Percentiles rank a stretch among this genome's conserved stretches.
Evolutionary conservation across 192 early-diverging fungal genomes (phyloP).

Genomic region (Oehlia diaphana): DNA sequence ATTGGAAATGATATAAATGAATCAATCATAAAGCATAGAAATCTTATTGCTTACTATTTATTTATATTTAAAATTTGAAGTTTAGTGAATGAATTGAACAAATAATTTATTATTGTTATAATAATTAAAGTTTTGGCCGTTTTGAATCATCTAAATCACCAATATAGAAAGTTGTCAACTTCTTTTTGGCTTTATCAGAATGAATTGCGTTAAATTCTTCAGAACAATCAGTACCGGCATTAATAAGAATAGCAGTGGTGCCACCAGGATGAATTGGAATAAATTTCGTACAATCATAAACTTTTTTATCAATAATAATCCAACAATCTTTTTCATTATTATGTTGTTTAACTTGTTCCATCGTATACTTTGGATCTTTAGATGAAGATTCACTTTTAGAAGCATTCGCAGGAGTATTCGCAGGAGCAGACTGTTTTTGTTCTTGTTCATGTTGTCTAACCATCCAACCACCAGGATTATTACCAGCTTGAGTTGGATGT

Average conservation of each 20-base stretch:
- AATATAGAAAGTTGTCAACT: slow-evolving; percentile 67
- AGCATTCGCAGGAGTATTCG: not conserved
- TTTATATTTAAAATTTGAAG: too few species aligned
- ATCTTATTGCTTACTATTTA: too few species aligned
- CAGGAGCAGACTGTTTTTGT: not conserved
- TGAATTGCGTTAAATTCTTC: slow-evolving; percentile 94
- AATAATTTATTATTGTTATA: too few species aligned
- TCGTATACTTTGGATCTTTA: slow-evolving; percentile 43
- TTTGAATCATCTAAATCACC: slow-evolving; percentile 57
- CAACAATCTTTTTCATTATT: slow-evolving; percentile 69
- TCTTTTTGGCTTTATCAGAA: slow-evolving; percentile 76
- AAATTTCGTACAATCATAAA: slow-evolving; percentile 74
- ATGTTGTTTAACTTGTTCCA: slow-evolving; percentile 69
- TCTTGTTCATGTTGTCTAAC: slow-evolving; percentile 22
- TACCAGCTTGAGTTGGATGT: slow-evolving; percentile 56
- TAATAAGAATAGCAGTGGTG: slow-evolving; percentile 79
- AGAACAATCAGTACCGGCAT: slow-evolving; percentile 78
- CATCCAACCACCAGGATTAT: slow-evolving; percentile 58
- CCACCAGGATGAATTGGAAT: slow-evolving; percentile 89
- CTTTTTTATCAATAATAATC: slow-evolving; percentile 74
- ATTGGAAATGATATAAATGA: too few species aligned
- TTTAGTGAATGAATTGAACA: too few species aligned
- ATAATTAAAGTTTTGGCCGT: not conserved
- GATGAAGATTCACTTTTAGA: not conserved
- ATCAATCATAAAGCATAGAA: too few species aligned